Percentiles rank a stretch among this genome's conserved stretches.
phyloP scores from a whole-genome alignment of 805 yeast genomes.

The Peterozyma xylosa region DNA sequence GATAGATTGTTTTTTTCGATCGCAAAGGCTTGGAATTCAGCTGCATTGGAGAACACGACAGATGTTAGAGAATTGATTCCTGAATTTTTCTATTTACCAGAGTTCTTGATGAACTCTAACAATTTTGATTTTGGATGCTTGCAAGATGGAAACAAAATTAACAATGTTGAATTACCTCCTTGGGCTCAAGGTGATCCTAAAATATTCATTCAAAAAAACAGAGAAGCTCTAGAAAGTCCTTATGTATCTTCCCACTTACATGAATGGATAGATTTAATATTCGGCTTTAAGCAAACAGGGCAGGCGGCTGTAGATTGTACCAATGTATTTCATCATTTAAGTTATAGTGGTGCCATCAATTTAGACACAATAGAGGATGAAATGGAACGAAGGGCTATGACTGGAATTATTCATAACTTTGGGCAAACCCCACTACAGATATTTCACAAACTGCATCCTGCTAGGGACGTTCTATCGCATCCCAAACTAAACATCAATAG shows the following conservation, averaged over 20 bases:
- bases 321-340: constrained; percentile 77
- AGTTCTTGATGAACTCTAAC: constrained; percentile 61
- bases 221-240: constrained; percentile 79
- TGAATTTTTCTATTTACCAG: constrained; percentile 79
- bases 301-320: constrained; percentile 54
- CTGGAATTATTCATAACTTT: constrained; percentile 83
- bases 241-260: constrained; percentile 72
- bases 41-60: constrained; percentile 72
- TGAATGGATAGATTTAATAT: constrained; percentile 79
- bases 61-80: constrained; percentile 87
- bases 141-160: constrained; percentile 50
- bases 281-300: constrained; percentile 78
- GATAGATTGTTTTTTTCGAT: constrained; percentile 74
- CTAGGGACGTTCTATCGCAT: constrained; percentile 28
- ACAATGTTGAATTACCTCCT: constrained; percentile 65
- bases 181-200: constrained; percentile 82
- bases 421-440: constrained; percentile 84
- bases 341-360: constrained; percentile 80
- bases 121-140: constrained; percentile 61
- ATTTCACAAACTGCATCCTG: constrained; percentile 62
- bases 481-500: constrained; percentile 26
- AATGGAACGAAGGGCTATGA: constrained; percentile 64
- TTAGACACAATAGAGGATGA: constrained; percentile 69
- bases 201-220: constrained; percentile 62
- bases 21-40: constrained; percentile 74